Evolutionary conservation across 1,284 basidiomycete genomes (phyloP).

Genomic region (Amylostereum chailletii): DNA sequence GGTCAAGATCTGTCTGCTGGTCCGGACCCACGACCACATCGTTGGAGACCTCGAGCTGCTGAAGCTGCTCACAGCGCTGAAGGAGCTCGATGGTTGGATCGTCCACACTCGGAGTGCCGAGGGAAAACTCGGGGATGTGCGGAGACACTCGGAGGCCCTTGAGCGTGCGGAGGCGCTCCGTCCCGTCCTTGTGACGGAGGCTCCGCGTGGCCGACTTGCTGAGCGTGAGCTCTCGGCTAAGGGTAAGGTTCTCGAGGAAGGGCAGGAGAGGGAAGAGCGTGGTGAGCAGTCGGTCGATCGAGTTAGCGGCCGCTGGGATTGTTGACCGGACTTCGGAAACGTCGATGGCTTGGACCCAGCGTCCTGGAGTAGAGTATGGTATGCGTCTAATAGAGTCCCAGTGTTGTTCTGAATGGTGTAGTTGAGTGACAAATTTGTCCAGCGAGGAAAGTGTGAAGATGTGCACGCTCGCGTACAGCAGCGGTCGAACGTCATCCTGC

Average conservation of each 20-base stretch:
- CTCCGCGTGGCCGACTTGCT: conserved; percentile 51
- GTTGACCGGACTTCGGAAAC: conserved; percentile 44
- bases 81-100: conserved; percentile 31
- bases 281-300: conserved; percentile 52
- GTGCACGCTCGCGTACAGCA: conserved; percentile 55
- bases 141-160: conserved; percentile 41
- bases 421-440: conserved; percentile 43
- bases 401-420: conserved; percentile 57
- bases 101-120: background rate
- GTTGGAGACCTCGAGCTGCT: conserved; percentile 59
- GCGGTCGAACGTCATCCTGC: conserved; percentile 59
- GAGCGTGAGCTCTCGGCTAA: conserved; percentile 53
- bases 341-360: conserved; percentile 73
- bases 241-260: conserved; percentile 49
- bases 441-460: conserved; percentile 40
- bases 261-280: conserved; percentile 63
- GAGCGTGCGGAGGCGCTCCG: conserved; percentile 44
- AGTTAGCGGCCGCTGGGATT: conserved; percentile 36
- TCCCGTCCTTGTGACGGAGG: conserved; percentile 46
- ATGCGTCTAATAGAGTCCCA: conserved; percentile 84
- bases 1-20: conserved; percentile 24
- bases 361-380: conserved; percentile 74
- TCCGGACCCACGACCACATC: conserved; percentile 45
- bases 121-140: background rate
- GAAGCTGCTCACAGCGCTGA: conserved; percentile 46